Percentiles rank a stretch among this genome's conserved stretches.
These are phyloP conservation scores for Acer negundo DNA, from an alignment of 345 rosid species.

Conservation along the genomic window DNA sequence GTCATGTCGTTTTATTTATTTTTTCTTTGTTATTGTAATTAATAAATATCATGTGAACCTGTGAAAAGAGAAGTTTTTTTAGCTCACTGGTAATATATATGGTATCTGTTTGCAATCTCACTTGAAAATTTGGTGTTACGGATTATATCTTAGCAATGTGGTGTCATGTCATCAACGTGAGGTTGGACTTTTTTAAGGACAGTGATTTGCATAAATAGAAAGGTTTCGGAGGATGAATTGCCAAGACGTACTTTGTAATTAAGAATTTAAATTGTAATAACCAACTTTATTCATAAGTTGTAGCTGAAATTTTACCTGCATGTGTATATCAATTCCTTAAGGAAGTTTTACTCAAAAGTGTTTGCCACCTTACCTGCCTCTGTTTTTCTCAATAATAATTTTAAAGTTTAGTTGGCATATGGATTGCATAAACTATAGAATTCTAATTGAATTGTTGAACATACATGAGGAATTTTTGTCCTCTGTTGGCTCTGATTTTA, in stretches of 20 bases:
- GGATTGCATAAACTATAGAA: neutral
- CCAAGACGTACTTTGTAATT: neutral
- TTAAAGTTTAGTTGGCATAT: neutral
- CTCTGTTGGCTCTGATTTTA: too few species aligned
- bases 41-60: neutral
- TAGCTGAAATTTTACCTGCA: neutral
- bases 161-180: neutral
- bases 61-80: too few species aligned
- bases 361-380: neutral
- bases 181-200: neutral
- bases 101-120: too few species aligned
- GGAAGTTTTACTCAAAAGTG: neutral
- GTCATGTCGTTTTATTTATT: slow-evolving; percentile 17
- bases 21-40: neutral
- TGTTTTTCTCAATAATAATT: neutral
- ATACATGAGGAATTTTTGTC: too few species aligned
- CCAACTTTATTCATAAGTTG: neutral
- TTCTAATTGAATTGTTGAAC: too few species aligned
- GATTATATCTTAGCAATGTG: neutral
- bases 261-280: too few species aligned
- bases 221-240: neutral
- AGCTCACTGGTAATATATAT: too few species aligned
- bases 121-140: too few species aligned
- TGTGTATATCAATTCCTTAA: neutral
- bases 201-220: neutral